A percentile compares a stretch with the other conserved stretches of the same genome.
Conservation (phyloP, 768 basidiomycete genomes). For the Pleurotus eryngii region DNA sequence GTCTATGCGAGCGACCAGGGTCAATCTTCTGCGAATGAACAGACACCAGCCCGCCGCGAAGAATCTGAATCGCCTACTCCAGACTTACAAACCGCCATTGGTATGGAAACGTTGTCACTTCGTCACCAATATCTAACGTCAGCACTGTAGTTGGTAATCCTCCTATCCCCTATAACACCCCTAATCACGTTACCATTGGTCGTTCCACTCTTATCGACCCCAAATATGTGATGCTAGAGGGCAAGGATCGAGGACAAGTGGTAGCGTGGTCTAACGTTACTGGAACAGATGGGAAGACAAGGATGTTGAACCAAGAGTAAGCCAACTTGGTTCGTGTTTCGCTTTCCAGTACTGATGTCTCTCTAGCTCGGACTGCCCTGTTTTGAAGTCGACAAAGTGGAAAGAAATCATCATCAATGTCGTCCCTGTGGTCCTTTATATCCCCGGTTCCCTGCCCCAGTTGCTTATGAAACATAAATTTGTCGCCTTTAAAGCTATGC, state of each 20-base stretch:
- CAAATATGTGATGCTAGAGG: conserved; percentile 39
- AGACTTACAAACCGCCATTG: background rate
- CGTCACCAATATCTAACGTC: background rate
- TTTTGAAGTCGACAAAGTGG: conserved; percentile 30
- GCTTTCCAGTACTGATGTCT: background rate
- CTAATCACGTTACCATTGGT: conserved; percentile 43
- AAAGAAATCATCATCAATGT: conserved; percentile 39
- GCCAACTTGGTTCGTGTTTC: background rate
- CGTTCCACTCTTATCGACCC: conserved; percentile 45
- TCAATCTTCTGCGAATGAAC: background rate
- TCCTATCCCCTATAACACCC: conserved; percentile 12
- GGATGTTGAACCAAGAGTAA: conserved; percentile 38
- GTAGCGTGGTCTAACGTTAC: conserved; percentile 34
- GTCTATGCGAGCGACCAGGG: background rate
- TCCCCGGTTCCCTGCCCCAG: conserved; percentile 37
- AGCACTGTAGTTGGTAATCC: background rate
- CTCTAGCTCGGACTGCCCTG: conserved; percentile 29
- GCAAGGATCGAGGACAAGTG: conserved; percentile 39
- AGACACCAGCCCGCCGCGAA: background rate
- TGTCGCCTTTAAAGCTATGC: conserved; percentile 20
- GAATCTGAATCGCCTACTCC: background rate
- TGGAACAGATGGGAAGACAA: conserved; percentile 23
- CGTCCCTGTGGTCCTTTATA: conserved; percentile 36
- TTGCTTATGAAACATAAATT: conserved; percentile 27
- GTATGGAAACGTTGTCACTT: background rate